These are phyloP conservation scores for Brasenia schreberi DNA, from an alignment of 164 flowering plant genomes.

Conservation along the genomic window DNA sequence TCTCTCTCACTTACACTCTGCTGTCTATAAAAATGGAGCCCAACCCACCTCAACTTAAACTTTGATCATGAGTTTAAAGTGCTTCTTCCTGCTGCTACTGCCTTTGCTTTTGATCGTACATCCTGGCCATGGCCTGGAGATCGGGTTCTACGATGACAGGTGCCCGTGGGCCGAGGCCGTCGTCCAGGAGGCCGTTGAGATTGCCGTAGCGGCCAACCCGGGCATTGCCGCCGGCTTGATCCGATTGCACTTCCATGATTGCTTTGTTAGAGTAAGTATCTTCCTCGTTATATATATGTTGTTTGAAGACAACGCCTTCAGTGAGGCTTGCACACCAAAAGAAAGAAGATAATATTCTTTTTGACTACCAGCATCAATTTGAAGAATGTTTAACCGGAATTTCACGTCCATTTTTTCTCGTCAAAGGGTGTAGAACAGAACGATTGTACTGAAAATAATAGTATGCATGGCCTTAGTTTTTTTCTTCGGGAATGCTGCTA, in stretches of 20 bases:
- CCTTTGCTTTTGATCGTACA: not conserved
- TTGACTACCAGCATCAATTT: no score
- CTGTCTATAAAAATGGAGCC: no score
- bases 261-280: conserved; percentile 51
- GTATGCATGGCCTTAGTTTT: no score
- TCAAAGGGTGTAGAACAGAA: not conserved
- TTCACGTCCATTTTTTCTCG: not conserved
- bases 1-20: no score
- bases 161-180: conserved; percentile 60
- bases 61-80: no score
- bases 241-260: conserved; percentile 39
- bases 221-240: conserved; percentile 33
- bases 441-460: no score
- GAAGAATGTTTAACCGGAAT: no score
- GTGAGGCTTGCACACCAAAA: not conserved
- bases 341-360: no score
- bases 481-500: no score
- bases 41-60: no score
- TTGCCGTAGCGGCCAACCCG: conserved; percentile 19
- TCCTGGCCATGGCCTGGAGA: conserved; percentile 4
- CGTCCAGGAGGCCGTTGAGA: conserved; percentile 27
- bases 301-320: not conserved
- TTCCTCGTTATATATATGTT: no score
- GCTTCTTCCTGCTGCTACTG: not conserved
- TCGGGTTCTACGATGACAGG: conserved; percentile 45